Base-by-base conservation (phyloP, 345 rosid genomes). In the Aquilaria sinensis region DNA sequence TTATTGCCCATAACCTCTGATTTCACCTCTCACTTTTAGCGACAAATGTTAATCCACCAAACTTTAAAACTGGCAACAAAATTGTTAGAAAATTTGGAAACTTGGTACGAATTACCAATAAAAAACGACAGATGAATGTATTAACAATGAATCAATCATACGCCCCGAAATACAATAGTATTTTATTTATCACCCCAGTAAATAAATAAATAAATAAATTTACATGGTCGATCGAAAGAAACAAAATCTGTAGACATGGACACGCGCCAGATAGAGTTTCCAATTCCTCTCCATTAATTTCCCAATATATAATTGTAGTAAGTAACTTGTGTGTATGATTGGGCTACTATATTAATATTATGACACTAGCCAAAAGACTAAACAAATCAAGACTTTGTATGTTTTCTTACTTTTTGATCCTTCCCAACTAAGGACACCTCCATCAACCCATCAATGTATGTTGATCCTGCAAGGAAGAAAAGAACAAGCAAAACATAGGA, bases 381-480 rank as follows among this genome's bases (percentile, higher is more conserved):
- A 0, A 16, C 23, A 16, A 16, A 16, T 16, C 23, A 16, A 16
- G 23, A 16, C 23, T 16, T 16, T 16, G 23, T 16, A 16, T 16
- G 23, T 16, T 16, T 16, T 16, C 23, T 16, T 16, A 16, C 23
- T 16, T 16, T 16, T 16, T 16, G 23, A 16, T 16, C 23, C 23
- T 16, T 16, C 23, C 23, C 23, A 16, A 16, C 23, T 16, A 16
- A 16, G 23, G 23, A 16, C 23, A 16, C 23, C 23, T 16, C 23
- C 23, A 16, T 16, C 23, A 16, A 16, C 23, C 23, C 23, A 16
- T 16, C 66, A 62, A 37, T 52, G 66, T 16, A 62, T 51, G 50
- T 62, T 62, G 49, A 62, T 29, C 66, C 66, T 62, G 57, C 56
- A 62, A 6, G 29, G 54, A 61, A 59, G 47, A 23, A 14, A 59